phyloP scores from a whole-genome alignment of 805 yeast species.

The Candida odintsovae region DNA sequence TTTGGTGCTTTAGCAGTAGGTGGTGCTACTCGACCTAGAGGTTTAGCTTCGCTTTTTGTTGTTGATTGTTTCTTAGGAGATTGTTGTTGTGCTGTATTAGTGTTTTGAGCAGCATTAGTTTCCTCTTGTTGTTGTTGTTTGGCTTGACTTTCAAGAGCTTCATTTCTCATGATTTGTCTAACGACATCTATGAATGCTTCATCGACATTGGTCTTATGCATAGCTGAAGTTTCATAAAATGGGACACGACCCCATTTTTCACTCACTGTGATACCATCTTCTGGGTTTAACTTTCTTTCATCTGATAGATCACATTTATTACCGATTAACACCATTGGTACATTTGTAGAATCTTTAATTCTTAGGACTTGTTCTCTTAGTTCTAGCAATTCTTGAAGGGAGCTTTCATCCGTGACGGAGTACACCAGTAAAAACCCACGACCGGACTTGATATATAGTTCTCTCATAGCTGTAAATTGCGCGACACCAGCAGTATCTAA shows the following conservation, averaged over 20 bases:
- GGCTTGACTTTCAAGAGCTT: slow-evolving; percentile 24
- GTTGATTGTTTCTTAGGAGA: not conserved
- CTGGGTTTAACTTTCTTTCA: slow-evolving; percentile 70
- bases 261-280: slow-evolving; percentile 78
- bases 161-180: slow-evolving; percentile 81
- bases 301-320: slow-evolving; percentile 81
- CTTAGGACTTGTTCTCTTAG: slow-evolving; percentile 79
- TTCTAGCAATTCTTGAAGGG: slow-evolving; percentile 72
- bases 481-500: slow-evolving; percentile 94
- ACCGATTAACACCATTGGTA: slow-evolving; percentile 88
- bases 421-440: slow-evolving; percentile 87
- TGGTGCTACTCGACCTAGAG: slow-evolving; percentile 12
- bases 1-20: slow-evolving; percentile 8
- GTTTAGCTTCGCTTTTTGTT: slow-evolving; percentile 5
- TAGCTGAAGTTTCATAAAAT: slow-evolving; percentile 91
- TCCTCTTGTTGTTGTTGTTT: slow-evolving; percentile 4
- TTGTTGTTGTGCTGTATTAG: slow-evolving; percentile 1
- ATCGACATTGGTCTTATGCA: slow-evolving; percentile 81
- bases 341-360: slow-evolving; percentile 68
- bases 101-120: not conserved
- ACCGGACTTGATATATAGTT: slow-evolving; percentile 79
- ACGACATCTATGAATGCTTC: slow-evolving; percentile 87
- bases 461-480: slow-evolving; percentile 95
- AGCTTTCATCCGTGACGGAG: slow-evolving; percentile 70
- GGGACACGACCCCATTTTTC: slow-evolving; percentile 84